Conservation (phyloP, 306 rosid genomes). For the Acacia confusa region DNA sequence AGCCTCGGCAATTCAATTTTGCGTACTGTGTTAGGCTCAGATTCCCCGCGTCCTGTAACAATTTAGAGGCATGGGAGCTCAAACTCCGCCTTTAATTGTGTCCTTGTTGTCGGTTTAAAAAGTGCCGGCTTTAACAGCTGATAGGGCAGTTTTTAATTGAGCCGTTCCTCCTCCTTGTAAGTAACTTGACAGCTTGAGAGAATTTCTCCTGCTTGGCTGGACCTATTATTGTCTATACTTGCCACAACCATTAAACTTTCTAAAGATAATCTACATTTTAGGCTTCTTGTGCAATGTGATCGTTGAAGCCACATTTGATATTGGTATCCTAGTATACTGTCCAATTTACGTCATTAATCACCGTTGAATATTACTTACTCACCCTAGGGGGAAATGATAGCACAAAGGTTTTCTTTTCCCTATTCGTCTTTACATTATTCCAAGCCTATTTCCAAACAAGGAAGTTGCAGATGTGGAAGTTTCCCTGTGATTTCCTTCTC, state of each 20-base stretch:
- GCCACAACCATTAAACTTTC: slow-evolving; percentile 4
- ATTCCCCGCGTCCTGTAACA: background rate
- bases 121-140: background rate
- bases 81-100: background rate
- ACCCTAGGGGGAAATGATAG: slow-evolving; percentile 2
- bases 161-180: background rate
- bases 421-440: background rate
- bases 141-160: background rate
- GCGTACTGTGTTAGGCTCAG: background rate
- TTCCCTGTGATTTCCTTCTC: slow-evolving; percentile 28
- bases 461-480: slow-evolving; percentile 27
- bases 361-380: background rate
- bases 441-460: background rate
- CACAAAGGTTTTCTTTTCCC: slow-evolving; percentile 27
- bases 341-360: background rate
- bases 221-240: background rate
- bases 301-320: background rate
- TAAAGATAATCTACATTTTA: background rate
- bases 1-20: background rate
- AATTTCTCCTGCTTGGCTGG: background rate
- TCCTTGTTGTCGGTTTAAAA: background rate
- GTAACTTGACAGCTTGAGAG: background rate
- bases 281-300: background rate
- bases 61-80: background rate
- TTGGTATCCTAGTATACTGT: background rate